Base-by-base conservation (phyloP, 1,139 yeast species). In the Yamadazyma atmosphaerica region DNA sequence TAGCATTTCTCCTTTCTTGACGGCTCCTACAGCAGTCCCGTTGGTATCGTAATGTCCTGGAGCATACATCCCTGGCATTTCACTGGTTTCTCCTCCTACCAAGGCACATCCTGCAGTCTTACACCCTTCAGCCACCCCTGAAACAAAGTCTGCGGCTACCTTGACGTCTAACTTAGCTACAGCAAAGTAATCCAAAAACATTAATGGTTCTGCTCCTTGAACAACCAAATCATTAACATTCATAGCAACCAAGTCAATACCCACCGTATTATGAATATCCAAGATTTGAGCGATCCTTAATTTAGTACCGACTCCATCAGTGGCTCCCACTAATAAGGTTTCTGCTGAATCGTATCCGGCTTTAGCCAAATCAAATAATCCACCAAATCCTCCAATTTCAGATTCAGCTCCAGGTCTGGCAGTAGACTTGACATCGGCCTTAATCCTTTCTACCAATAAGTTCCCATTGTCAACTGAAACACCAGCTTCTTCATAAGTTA, bases 1-100 rank as follows among this genome's bases (percentile, higher is more conserved):
- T 52, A 94, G 72, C 39, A 92, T 79, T 49, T 79, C 76, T 46
- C 72, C 66, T 56, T 85, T 86, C 51, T 77, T 70, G n/a, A 94
- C 98, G n/a, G 98, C 98, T 55, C 99, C 99, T 37, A 94, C 90
- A 37, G 97, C 94, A 31, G 98, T 92, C 64, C 99, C 98, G 56
- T 92, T 92, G 43, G 96, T 90, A 65, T 94, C 99, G 60, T 94
- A 94, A 63, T 94, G 98, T 33, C 94, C 95, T 42, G 82, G 89
- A 42, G 83, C 86, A 58, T 94, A 94, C 85, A 94, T 88, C 50
- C 98, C 98, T 30, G 99, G 99, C 99, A 94, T 94, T 73, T 94
- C 99, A 41, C 96, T 87, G 35, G 99, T 94, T 65, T 94, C 98
- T 50, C 98, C 99, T 40, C 99, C 99, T 44, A 94, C 97, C 45